phyloP scores from a whole-genome alignment of 2,329 filamentous ascomycete genomes.

The Paraconiothyrium sp. region DNA sequence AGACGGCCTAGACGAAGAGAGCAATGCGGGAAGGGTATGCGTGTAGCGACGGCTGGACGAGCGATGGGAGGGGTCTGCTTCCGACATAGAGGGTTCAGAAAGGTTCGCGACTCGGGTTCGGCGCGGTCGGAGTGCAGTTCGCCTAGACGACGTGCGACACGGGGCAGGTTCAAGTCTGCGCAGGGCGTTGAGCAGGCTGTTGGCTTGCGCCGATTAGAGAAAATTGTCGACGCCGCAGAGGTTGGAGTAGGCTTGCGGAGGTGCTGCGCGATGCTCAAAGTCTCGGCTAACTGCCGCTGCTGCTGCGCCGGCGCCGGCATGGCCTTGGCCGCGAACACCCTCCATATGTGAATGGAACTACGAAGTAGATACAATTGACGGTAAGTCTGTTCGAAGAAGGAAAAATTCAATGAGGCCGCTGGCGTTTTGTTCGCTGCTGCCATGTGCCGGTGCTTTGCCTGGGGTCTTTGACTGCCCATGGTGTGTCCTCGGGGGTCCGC shows the following conservation, averaged over 20 bases:
- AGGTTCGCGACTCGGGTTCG: conserved; percentile 8
- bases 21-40: conserved; percentile 9
- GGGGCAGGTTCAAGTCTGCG: neutral
- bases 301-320: conserved; percentile 8
- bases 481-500: conserved; percentile 6
- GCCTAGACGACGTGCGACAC: neutral
- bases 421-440: neutral
- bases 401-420: neutral
- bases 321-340: conserved; percentile 11
- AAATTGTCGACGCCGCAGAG: conserved; percentile 3
- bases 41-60: conserved; percentile 13
- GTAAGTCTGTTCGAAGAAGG: neutral
- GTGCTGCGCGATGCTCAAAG: conserved; percentile 20
- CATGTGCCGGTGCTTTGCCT: neutral
- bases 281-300: conserved; percentile 24
- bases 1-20: conserved; percentile 20
- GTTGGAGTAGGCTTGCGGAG: conserved; percentile 17
- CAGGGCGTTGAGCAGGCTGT: neutral
- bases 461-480: neutral
- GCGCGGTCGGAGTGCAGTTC: conserved; percentile 18
- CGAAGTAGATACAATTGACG: neutral
- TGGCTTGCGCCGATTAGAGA: neutral
- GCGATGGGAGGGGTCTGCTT: conserved; percentile 17
- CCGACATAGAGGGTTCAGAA: conserved; percentile 30
- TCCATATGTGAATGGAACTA: neutral